Base-by-base conservation (phyloP, 495 filamentous ascomycete genomes). In the Acidomyces sp. region DNA sequence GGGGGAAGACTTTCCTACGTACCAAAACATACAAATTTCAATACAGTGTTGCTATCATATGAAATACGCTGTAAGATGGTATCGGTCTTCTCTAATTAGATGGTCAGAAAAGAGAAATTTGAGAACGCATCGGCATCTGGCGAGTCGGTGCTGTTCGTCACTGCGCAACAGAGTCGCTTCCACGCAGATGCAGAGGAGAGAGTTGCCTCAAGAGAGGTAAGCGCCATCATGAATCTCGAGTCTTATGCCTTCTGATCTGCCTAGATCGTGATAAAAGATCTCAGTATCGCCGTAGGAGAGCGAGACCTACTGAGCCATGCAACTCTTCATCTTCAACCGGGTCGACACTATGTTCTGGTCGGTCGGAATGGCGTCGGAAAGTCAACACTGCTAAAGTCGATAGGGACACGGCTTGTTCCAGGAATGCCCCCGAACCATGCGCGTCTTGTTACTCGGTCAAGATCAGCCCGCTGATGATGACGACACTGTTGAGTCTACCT, bases 331-430 rank as follows among this genome's bases (percentile, higher is more conserved):
- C 62, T 90, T 18, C 80, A 84, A 52, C 70, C 70, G 9, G 80
- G 81, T 0, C 61, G 72, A 19, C 69, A 77, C 34, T 87, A 87
- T 63, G 82, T 77, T 0, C 57, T 90, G 6, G 61, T 86, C 16
- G 82, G 82, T 0, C 65, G 80, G 17, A 90, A 90, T 63, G 83
- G 83, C 1, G 73, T 74, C 3, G 83, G 83, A 4, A 90, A 90
- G 57, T 82, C 78, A 13, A 90, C 82, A 2, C 60, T 90, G 17
- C 59, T 87, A 24, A 70, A 73, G 42, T 78, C 83, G 15, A 75
- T 90, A 40, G 79, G 74, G 7, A 74, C 84, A 38, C 83, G 83
- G 51, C 65, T 84, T 25, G 80, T 90, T 29, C 82, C 83, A 1
- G 81, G 81, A 1, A 80, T 90, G n/a, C 39, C 75, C 80, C 1